These are phyloP conservation scores for Fonsecaea erecta DNA, from an alignment of 2,329 filamentous ascomycete species.

Conservation along the genomic window DNA sequence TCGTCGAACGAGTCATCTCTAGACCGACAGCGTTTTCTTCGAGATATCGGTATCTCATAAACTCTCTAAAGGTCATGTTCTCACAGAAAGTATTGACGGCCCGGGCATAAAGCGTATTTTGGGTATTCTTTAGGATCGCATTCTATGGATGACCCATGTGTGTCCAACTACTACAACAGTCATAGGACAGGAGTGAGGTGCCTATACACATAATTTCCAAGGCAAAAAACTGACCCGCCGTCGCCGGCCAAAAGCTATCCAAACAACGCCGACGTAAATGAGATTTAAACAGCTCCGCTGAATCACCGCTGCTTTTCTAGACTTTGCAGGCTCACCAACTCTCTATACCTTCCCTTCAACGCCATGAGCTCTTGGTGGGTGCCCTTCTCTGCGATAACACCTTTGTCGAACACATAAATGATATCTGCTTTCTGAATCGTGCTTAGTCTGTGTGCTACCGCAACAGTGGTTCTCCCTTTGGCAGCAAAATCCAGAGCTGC, in stretches of 20 bases:
- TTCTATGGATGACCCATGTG: background rate
- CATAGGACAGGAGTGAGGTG: conserved; percentile 2
- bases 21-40: no score
- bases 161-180: background rate
- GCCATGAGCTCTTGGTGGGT: conserved; percentile 73
- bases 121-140: background rate
- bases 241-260: conserved; percentile 2
- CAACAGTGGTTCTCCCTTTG: conserved; percentile 86
- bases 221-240: background rate
- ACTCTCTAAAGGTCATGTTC: no score
- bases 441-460: conserved; percentile 86
- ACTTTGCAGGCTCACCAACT: conserved; percentile 80
- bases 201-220: background rate
- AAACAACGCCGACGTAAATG: background rate
- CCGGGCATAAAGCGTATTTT: no score
- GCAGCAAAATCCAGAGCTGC: conserved; percentile 79
- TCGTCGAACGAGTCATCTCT: no score
- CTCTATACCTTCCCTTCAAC: conserved; percentile 69
- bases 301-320: conserved; percentile 61
- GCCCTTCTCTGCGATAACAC: conserved; percentile 81
- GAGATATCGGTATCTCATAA: no score
- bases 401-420: conserved; percentile 96
- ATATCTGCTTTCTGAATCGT: conserved; percentile 94
- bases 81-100: no score
- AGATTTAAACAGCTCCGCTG: background rate